These are phyloP conservation scores for Alternaria rosae DNA, from an alignment of 2,329 filamentous ascomycete genomes.

Conservation along the genomic window DNA sequence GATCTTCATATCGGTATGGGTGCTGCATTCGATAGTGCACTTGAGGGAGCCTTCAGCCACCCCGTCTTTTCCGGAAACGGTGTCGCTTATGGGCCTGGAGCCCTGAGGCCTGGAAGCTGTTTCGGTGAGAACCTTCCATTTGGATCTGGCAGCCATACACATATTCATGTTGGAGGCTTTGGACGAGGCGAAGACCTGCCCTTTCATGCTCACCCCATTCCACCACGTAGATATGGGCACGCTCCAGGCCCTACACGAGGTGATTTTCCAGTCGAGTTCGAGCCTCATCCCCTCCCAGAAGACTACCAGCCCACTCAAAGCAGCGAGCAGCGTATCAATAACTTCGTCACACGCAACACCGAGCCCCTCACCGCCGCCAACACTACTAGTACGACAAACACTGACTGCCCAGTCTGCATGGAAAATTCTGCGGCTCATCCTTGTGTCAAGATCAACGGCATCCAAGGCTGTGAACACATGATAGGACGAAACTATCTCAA, in stretches of 20 bases:
- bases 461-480: not conserved
- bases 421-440: not conserved
- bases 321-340: not conserved
- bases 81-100: not conserved
- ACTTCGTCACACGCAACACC: not conserved
- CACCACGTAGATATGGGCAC: not conserved
- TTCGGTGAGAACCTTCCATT: not conserved
- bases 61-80: not conserved
- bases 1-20: not conserved
- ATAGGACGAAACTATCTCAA: not conserved
- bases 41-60: not conserved
- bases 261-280: not conserved
- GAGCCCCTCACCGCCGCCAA: not conserved
- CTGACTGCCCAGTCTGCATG: slow-evolving; percentile 3
- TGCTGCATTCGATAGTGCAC: not conserved
- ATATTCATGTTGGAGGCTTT: not conserved
- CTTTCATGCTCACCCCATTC: not conserved
- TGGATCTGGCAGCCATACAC: not conserved
- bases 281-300: not conserved
- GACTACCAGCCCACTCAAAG: not conserved
- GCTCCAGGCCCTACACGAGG: not conserved
- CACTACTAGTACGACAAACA: not conserved
- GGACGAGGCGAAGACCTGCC: not conserved
- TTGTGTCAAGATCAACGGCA: not conserved
- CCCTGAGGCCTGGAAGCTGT: not conserved